Evolutionary conservation across 2,329 filamentous ascomycete genomes (phyloP).

Genomic region (Epicoccum sorghinum): DNA sequence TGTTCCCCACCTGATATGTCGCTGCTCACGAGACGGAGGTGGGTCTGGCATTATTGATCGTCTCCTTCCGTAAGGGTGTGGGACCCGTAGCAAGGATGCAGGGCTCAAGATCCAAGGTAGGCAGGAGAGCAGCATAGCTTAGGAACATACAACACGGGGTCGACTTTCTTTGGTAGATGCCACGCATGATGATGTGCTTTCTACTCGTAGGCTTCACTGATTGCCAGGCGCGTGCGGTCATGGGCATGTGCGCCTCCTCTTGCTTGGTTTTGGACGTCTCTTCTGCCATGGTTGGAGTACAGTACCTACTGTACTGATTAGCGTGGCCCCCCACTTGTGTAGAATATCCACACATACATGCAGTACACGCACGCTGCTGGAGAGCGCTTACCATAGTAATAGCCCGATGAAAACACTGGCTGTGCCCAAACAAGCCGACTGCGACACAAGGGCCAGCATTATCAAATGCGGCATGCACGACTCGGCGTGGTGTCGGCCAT

Average conservation of each 20-base stretch:
- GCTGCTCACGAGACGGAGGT: constrained; percentile 3
- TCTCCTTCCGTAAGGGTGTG: constrained; percentile 7
- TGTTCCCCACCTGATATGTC: not conserved
- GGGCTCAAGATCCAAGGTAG: not conserved
- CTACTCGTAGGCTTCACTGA: no score
- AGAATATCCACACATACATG: not conserved
- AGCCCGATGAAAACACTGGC: not conserved
- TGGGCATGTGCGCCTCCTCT: not conserved
- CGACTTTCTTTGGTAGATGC: no score
- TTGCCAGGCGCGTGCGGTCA: not conserved
- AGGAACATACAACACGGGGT: no score
- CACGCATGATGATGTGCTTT: no score
- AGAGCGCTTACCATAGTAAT: not conserved
- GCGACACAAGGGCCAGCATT: not conserved
- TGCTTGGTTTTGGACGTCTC: not conserved
- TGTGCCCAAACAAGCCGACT: constrained; percentile 4
- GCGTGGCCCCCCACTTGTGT: not conserved
- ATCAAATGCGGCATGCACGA: constrained; percentile 12
- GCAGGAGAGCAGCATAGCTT: not conserved
- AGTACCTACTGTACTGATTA: no score
- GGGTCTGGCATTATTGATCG: not conserved
- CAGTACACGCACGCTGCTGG: not conserved
- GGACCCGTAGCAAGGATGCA: constrained; percentile 9
- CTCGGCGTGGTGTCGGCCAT: constrained; percentile 14
- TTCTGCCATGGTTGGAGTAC: not conserved